A percentile compares a stretch with the other conserved stretches of the same genome.
These are phyloP conservation scores for Fusarium staphyleae DNA, from an alignment of 2,329 filamentous ascomycete genomes.

Conservation along the genomic window DNA sequence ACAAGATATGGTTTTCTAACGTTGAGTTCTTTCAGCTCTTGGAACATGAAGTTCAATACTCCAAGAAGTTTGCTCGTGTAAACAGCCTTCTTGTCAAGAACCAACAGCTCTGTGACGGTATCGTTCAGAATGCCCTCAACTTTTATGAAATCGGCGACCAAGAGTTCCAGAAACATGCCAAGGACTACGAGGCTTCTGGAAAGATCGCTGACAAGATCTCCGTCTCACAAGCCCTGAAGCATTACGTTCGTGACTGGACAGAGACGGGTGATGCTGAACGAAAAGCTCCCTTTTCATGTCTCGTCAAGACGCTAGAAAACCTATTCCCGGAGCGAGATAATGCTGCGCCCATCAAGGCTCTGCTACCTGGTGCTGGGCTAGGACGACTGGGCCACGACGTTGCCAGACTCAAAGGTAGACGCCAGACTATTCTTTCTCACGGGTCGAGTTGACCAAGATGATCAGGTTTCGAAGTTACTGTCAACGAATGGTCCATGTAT, in stretches of 20 bases:
- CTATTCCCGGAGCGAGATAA: slow-evolving; percentile 43
- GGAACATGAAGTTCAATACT: slow-evolving; percentile 64
- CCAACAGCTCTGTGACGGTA: slow-evolving; percentile 53
- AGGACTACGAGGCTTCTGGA: slow-evolving; percentile 48
- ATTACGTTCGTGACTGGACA: slow-evolving; percentile 65
- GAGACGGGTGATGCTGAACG: slow-evolving; percentile 56
- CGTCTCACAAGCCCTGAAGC: slow-evolving; percentile 62
- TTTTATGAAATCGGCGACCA: slow-evolving; percentile 55
- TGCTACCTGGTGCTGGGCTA: slow-evolving; percentile 62
- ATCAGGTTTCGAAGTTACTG: slow-evolving; percentile 57
- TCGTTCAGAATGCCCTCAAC: slow-evolving; percentile 52
- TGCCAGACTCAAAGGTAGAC: slow-evolving; percentile 48
- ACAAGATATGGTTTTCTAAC: neutral
- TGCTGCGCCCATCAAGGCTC: slow-evolving; percentile 44
- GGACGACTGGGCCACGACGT: slow-evolving; percentile 62
- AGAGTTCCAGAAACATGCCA: slow-evolving; percentile 55
- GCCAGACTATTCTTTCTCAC: neutral
- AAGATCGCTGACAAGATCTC: slow-evolving; percentile 54
- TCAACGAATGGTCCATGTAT: slow-evolving; percentile 66
- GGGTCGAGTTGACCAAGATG: neutral
- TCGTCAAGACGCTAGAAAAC: slow-evolving; percentile 44
- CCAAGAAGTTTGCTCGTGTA: slow-evolving; percentile 57
- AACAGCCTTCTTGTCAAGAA: slow-evolving; percentile 55
- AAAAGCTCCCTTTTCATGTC: slow-evolving; percentile 50
- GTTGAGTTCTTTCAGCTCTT: slow-evolving; percentile 49